phyloP scores from a whole-genome alignment of 768 basidiomycete genomes.

The Tylopilus felleus region DNA sequence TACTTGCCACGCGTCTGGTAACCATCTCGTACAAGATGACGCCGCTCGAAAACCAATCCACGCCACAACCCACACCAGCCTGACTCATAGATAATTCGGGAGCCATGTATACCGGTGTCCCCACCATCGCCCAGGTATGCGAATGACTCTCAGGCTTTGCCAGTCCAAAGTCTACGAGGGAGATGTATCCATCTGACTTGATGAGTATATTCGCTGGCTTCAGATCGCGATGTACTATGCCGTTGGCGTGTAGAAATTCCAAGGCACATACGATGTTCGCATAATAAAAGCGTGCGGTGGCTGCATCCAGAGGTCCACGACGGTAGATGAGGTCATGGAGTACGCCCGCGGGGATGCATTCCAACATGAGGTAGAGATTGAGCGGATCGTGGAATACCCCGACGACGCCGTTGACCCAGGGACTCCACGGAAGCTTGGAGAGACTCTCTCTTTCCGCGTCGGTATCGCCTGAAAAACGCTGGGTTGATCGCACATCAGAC shows the following conservation, averaged over 20 bases:
- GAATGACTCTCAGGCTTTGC: conserved; percentile 24
- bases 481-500: not conserved
- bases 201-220: conserved; percentile 59
- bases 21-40: conserved; percentile 53
- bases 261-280: conserved; percentile 51
- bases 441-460: conserved; percentile 44
- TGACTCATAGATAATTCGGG: conserved; percentile 41
- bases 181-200: conserved; percentile 53
- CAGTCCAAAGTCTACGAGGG: conserved; percentile 50
- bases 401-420: conserved; percentile 49
- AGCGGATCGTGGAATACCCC: conserved; percentile 43
- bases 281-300: conserved; percentile 47
- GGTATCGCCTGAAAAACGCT: conserved; percentile 31
- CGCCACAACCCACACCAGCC: conserved; percentile 22
- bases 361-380: conserved; percentile 51
- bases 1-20: conserved; percentile 34
- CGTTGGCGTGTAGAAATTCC: conserved; percentile 41
- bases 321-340: conserved; percentile 37
- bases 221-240: conserved; percentile 52
- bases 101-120: conserved; percentile 48
- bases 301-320: conserved; percentile 31
- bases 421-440: conserved; percentile 46
- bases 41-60: conserved; percentile 59
- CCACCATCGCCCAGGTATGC: conserved; percentile 35
- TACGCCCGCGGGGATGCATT: conserved; percentile 46